These are phyloP conservation scores for Wickerhamomyces ciferrii DNA, from an alignment of 805 yeast species.

Conservation along the genomic window DNA sequence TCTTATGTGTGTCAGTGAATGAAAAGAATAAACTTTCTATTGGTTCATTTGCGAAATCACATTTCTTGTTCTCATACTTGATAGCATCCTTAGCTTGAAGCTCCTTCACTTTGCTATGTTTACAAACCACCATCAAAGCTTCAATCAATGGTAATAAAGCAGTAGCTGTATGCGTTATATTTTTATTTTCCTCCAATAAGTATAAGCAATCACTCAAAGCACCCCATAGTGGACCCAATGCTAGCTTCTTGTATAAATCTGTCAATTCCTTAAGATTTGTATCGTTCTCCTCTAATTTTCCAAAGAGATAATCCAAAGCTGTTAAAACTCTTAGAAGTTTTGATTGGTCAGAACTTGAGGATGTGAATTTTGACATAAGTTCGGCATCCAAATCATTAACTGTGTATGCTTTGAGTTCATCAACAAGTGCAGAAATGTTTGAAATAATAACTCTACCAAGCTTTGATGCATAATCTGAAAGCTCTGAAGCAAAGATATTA, in stretches of 20 bases:
- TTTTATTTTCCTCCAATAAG: slow-evolving; percentile 52
- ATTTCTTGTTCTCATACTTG: slow-evolving; percentile 56
- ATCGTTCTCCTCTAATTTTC: slow-evolving; percentile 12
- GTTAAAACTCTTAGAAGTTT: slow-evolving; percentile 81
- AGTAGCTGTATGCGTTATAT: slow-evolving; percentile 64
- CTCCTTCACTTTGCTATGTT: slow-evolving; percentile 66
- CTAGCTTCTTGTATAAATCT: slow-evolving; percentile 57
- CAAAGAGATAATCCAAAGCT: slow-evolving; percentile 79
- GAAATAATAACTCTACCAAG: slow-evolving; percentile 49
- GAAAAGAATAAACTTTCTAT: slow-evolving; percentile 76
- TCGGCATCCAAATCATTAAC: slow-evolving; percentile 46
- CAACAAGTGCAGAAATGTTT: slow-evolving; percentile 48
- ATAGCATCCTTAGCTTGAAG: slow-evolving; percentile 46
- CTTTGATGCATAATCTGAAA: slow-evolving; percentile 57
- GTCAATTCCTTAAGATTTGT: slow-evolving; percentile 40
- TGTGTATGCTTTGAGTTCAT: slow-evolving; percentile 33
- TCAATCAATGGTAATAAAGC: slow-evolving; percentile 83
- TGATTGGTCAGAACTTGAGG: slow-evolving; percentile 82
- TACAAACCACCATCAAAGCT: slow-evolving; percentile 93
- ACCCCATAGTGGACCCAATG: slow-evolving; percentile 80
- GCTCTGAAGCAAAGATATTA: slow-evolving; percentile 58
- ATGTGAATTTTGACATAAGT: slow-evolving; percentile 62
- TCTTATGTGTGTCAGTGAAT: slow-evolving; percentile 85
- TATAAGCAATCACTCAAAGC: slow-evolving; percentile 70
- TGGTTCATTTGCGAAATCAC: slow-evolving; percentile 69